phyloP scores from a whole-genome alignment of 2,329 filamentous ascomycete genomes.

The Chalaropsis thielavioides region DNA sequence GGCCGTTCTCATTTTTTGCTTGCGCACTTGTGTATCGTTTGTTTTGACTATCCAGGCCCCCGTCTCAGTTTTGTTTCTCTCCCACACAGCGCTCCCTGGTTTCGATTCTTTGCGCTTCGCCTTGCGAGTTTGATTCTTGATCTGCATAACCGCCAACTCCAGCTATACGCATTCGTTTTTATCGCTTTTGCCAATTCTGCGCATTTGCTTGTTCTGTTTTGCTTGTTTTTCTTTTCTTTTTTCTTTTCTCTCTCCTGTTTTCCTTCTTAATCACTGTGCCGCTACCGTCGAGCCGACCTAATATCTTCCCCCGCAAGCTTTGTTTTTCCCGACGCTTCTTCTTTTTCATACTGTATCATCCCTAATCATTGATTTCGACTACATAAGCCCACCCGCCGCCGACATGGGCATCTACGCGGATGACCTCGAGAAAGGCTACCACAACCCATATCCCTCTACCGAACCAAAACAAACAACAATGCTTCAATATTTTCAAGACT shows the following conservation, averaged over 20 bases:
- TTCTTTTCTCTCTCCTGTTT: neutral
- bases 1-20: neutral
- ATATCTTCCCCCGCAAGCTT: neutral
- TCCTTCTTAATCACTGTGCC: conserved; percentile 1
- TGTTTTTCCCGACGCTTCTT: neutral
- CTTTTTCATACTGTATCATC: neutral
- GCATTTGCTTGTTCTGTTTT: neutral
- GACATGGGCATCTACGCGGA: conserved; percentile 9
- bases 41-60: conserved; percentile 3
- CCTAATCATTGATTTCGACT: neutral
- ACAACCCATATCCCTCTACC: neutral
- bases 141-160: neutral
- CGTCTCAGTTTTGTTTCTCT: conserved; percentile 10
- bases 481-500: conserved; percentile 16
- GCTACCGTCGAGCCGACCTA: neutral
- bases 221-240: neutral
- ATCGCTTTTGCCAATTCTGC: neutral
- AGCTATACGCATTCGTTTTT: neutral
- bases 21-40: neutral
- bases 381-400: neutral
- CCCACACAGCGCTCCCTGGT: conserved; percentile 4
- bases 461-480: conserved; percentile 9
- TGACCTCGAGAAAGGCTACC: conserved; percentile 15
- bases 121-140: neutral
- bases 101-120: conserved; percentile 2